These are phyloP conservation scores for Glycine soja DNA, from an alignment of 306 rosid genomes.

Conservation along the genomic window DNA sequence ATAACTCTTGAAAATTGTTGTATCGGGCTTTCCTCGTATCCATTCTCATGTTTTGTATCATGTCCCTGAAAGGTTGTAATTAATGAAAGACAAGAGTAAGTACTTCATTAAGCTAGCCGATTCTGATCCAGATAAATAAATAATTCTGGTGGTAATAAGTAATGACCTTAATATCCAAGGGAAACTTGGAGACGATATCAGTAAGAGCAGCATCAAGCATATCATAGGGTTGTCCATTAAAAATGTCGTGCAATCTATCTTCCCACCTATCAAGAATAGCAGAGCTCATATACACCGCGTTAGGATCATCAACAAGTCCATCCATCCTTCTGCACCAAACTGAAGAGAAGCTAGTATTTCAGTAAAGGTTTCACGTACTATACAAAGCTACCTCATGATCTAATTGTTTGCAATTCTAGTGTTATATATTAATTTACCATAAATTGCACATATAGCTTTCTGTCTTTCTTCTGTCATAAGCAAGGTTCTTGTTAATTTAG, in stretches of 20 bases:
- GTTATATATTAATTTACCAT: constrained; percentile 47
- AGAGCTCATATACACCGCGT: constrained; percentile 69
- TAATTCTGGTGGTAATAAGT: no score
- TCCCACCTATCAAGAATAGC: constrained; percentile 91
- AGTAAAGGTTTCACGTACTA: background rate
- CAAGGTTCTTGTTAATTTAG: constrained; percentile 68
- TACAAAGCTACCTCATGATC: no score
- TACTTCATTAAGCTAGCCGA: no score
- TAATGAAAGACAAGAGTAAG: no score
- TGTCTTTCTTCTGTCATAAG: constrained; percentile 82
- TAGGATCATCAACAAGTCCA: constrained; percentile 87
- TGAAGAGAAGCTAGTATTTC: constrained; percentile 38
- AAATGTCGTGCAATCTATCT: constrained; percentile 73
- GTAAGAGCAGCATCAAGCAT: constrained; percentile 81
- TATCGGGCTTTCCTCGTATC: constrained; percentile 72
- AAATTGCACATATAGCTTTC: constrained; percentile 92
- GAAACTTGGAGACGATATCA: constrained; percentile 67
- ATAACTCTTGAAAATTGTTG: constrained; percentile 73
- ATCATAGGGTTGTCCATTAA: constrained; percentile 79
- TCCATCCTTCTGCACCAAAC: constrained; percentile 98
- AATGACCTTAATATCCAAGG: constrained; percentile 74
- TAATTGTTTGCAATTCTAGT: no score
- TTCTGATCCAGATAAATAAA: no score
- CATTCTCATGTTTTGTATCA: constrained; percentile 94
- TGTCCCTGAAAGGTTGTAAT: constrained; percentile 77